Evolutionary conservation across 2,329 filamentous ascomycete species (phyloP).

Genomic region (Sporothrix brasiliensis): DNA sequence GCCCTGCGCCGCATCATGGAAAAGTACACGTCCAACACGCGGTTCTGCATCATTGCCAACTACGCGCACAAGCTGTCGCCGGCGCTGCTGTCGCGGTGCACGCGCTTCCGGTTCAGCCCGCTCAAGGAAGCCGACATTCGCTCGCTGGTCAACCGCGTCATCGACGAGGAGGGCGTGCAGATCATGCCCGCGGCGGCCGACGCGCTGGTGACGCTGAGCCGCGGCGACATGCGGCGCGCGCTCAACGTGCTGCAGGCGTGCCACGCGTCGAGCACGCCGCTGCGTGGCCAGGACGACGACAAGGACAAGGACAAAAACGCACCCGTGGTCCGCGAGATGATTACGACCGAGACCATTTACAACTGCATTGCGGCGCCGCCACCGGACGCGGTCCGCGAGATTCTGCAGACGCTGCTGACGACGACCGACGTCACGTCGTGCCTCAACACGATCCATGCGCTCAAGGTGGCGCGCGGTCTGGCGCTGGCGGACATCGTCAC

Average conservation of each 20-base stretch:
- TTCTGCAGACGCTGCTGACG: constrained; percentile 78
- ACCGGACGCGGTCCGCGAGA: constrained; percentile 82
- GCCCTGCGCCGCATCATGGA: constrained; percentile 96
- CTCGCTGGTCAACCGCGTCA: constrained; percentile 82
- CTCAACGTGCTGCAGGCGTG: constrained; percentile 96
- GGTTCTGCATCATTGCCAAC: constrained; percentile 98
- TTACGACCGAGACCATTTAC: constrained; percentile 94
- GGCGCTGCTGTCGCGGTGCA: constrained; percentile 88
- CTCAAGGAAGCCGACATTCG: constrained; percentile 87
- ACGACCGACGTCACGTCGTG: constrained; percentile 89
- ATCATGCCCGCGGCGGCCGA: constrained; percentile 81
- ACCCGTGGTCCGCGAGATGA: constrained; percentile 71
- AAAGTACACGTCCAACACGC: constrained; percentile 96
- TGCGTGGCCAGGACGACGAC: constrained; percentile 57
- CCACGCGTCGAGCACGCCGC: constrained; percentile 82
- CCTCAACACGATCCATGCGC: constrained; percentile 80
- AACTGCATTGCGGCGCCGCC: constrained; percentile 96
- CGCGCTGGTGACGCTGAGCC: constrained; percentile 81
- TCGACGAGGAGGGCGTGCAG: constrained; percentile 81
- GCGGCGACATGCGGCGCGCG: constrained; percentile 93
- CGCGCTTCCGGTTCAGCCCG: constrained; percentile 91
- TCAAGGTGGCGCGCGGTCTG: constrained; percentile 83
- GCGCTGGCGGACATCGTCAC: constrained; percentile 94
- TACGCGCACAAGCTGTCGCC: constrained; percentile 98
- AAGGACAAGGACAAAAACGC: constrained; percentile 55